Conservation (phyloP, 768 basidiomycete species). For the Suillus spraguei region DNA sequence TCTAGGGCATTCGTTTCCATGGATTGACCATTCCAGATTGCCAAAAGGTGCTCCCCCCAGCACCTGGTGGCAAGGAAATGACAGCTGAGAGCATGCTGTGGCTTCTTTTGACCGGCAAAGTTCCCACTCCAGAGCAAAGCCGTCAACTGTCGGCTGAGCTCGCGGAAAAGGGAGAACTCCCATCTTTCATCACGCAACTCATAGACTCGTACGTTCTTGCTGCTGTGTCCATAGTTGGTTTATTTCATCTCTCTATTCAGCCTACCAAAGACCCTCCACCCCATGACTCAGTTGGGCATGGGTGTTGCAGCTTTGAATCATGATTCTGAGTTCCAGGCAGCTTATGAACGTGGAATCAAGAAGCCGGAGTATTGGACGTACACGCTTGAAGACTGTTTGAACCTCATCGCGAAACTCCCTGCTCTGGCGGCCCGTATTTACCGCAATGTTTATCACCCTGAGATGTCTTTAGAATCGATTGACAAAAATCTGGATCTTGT, state of each 20-base stretch:
- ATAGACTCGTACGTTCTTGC: conserved; percentile 75
- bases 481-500: conserved; percentile 86
- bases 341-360: conserved; percentile 94
- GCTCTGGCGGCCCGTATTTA: conserved; percentile 93
- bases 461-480: conserved; percentile 58
- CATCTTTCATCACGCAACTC: conserved; percentile 80
- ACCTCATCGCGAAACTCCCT: conserved; percentile 91
- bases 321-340: conserved; percentile 88
- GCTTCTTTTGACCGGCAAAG: conserved; percentile 93
- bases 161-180: conserved; percentile 87
- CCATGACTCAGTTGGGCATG: conserved; percentile 97
- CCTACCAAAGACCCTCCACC: conserved; percentile 80
- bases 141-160: conserved; percentile 84
- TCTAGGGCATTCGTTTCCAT: conserved; percentile 95
- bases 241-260: conserved; percentile 37
- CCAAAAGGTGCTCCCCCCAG: conserved; percentile 83
- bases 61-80: conserved; percentile 91
- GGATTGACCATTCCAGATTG: conserved; percentile 95
- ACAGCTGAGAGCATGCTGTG: conserved; percentile 98
- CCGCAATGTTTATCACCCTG: conserved; percentile 83
- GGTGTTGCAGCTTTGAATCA: conserved; percentile 95
- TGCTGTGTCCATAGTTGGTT: not conserved
- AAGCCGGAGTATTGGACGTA: conserved; percentile 97
- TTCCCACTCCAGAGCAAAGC: conserved; percentile 84
- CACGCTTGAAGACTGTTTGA: conserved; percentile 87